Conservation (phyloP, 2,329 filamentous ascomycete genomes). For the Fusarium buxicola region DNA sequence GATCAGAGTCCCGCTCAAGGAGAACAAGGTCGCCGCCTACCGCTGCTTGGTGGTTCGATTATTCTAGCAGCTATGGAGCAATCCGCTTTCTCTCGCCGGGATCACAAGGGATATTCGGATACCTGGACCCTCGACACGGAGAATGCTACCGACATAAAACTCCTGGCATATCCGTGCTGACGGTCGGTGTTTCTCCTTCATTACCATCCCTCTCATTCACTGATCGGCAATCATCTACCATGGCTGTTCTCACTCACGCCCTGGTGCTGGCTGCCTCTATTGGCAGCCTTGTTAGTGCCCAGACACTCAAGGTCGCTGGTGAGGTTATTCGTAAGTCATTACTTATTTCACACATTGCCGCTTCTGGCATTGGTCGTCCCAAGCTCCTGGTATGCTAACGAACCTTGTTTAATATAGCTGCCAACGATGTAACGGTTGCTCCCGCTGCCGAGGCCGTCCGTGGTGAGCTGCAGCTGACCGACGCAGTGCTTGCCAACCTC, state of each 20-base stretch:
- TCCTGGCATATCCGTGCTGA: slow-evolving; percentile 8
- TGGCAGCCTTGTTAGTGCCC: slow-evolving; percentile 27
- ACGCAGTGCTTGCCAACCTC: slow-evolving; percentile 47
- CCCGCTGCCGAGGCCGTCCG: slow-evolving; percentile 33
- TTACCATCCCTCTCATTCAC: slow-evolving; percentile 4
- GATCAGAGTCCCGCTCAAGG: slow-evolving; percentile 2
- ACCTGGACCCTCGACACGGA: slow-evolving; percentile 5
- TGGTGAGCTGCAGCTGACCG: slow-evolving; percentile 47
- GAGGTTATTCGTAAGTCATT: slow-evolving; percentile 36
- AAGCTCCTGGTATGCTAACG: slow-evolving; percentile 5
- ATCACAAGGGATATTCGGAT: slow-evolving; percentile 2
- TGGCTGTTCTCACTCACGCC: slow-evolving; percentile 24
- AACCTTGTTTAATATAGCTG: slow-evolving; percentile 21
- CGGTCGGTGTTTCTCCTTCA: background rate
- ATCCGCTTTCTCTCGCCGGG: background rate
- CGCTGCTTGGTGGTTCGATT: slow-evolving; percentile 6
- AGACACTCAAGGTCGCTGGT: slow-evolving; percentile 40
- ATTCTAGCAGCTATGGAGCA: background rate
- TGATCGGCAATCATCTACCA: slow-evolving; percentile 14
- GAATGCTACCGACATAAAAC: slow-evolving; percentile 17
- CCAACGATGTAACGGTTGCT: slow-evolving; percentile 35
- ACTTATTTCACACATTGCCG: background rate
- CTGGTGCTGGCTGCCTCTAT: slow-evolving; percentile 18
- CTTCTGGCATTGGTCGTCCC: background rate
- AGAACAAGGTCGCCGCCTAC: background rate